Evolutionary conservation across 495 filamentous ascomycete genomes (phyloP).

Genomic region (Staphylotrichum tortipilum): DNA sequence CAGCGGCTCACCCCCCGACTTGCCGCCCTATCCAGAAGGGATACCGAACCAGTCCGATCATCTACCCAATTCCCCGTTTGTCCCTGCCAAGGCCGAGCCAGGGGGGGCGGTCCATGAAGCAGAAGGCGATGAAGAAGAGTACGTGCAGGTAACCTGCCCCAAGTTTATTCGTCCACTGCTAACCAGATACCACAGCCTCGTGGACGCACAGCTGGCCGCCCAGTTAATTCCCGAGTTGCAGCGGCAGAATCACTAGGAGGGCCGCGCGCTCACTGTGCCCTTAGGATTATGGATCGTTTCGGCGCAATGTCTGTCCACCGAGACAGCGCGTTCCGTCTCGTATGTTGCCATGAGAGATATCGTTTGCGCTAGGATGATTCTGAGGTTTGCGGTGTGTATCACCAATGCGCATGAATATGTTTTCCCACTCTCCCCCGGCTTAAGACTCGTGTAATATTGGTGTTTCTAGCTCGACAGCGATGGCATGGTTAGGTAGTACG

Average conservation of each 20-base stretch:
- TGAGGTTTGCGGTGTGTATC: too few relatives aligned
- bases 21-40: background rate
- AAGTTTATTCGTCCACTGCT: background rate
- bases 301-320: too few relatives aligned
- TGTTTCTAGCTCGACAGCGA: too few relatives aligned
- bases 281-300: too few relatives aligned
- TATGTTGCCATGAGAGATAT: too few relatives aligned
- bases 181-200: background rate
- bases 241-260: background rate
- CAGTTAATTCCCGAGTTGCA: slow-evolving; percentile 19
- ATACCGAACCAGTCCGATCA: background rate
- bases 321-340: too few relatives aligned
- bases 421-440: too few relatives aligned
- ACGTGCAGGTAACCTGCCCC: background rate
- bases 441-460: too few relatives aligned
- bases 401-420: too few relatives aligned
- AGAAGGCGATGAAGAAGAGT: slow-evolving; percentile 1
- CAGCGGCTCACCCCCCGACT: background rate
- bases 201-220: slow-evolving; percentile 13
- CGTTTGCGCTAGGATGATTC: too few relatives aligned
- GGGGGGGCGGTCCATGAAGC: background rate
- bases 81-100: background rate
- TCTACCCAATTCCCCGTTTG: background rate
- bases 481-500: too few relatives aligned
- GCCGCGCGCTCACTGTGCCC: too few relatives aligned